Percentiles rank a stretch among this genome's conserved stretches.
Evolutionary conservation across 805 yeast genomes (phyloP).

Genomic region (Candida ulmi): DNA sequence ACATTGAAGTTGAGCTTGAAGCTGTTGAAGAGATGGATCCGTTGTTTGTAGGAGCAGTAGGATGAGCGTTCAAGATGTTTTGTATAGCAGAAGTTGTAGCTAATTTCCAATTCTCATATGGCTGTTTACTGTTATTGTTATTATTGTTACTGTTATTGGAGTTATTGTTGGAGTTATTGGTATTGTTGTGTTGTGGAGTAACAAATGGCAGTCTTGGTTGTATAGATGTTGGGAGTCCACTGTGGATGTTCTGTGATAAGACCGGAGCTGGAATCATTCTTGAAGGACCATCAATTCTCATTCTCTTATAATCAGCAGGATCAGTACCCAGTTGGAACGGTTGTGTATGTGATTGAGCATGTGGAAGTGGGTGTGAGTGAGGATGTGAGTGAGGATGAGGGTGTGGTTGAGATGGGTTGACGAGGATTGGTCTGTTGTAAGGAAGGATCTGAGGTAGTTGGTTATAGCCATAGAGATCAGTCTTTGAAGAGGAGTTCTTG

Average conservation of each 20-base stretch:
- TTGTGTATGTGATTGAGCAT: not conserved
- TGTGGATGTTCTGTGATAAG: not conserved
- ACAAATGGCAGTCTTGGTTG: not conserved
- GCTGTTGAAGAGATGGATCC: no score
- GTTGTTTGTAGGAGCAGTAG: not conserved
- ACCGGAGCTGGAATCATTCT: not conserved
- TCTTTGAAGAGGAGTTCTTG: constrained; percentile 1
- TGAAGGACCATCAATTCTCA: not conserved
- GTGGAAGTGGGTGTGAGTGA: not conserved
- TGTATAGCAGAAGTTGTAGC: not conserved
- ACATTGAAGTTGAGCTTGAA: no score
- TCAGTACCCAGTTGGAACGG: not conserved
- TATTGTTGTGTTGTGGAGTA: no score
- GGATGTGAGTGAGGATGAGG: no score
- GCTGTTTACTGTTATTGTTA: no score
- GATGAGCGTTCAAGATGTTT: not conserved
- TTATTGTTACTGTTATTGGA: not conserved
- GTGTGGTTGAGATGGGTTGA: not conserved
- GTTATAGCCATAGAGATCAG: not conserved
- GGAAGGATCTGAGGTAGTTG: not conserved
- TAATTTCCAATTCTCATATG: not conserved
- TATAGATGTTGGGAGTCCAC: not conserved
- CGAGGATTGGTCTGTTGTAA: not conserved
- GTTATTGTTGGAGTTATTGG: no score
- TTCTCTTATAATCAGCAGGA: not conserved